Base-by-base conservation (phyloP, 306 rosid genomes). In the Prunus campanulata region DNA sequence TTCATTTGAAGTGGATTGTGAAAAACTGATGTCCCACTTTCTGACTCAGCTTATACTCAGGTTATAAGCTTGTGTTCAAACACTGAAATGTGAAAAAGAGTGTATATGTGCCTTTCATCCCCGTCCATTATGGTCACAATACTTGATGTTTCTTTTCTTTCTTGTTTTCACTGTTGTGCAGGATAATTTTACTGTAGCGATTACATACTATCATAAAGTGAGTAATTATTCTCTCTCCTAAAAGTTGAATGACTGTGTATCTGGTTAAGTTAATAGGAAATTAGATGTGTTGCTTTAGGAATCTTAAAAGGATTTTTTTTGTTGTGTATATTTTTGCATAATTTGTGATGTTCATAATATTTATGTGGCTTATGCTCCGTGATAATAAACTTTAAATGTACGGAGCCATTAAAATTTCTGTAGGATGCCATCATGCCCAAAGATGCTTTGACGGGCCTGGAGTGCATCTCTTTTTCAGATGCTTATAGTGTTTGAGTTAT, bases 181-280 rank as follows among this genome's bases (percentile, higher is more conserved):
- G 98, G 96, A 95, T 74, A 87, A 95, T 68, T 92, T 80, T 80
- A 77, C 85, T 18, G 81, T 93, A 47, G 96, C 98, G 59, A 90
- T 89, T 66, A 78, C 91, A 18, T 86, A 82, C 83, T 95, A 90
- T 84, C 98, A 92, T 88, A 92, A 89, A 84, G 98, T 90, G 84
- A 85, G 97, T 84, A 57, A 29, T 69, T 32, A 13, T 15, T 14
- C 51, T 66, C 29, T 42, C 57, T 11, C 44, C 70, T 46, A 22
- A 3, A 3, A 10, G 16, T 60, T 60, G 65, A 12, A 24, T 25
- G 35, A 59, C 64, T 4, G 1, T 59, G 65, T 60, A 60, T 60
- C 8, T 25, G 2, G 27, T 13, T 60, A 10, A 9, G 65, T 22
- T 35, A 4, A 60, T 12, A 9, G 8, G 25, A 60, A 60, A 25